Percentiles rank a stretch among this genome's conserved stretches.
phyloP scores from a whole-genome alignment of 352 stramenopile species.

The Pythium coloratum region DNA sequence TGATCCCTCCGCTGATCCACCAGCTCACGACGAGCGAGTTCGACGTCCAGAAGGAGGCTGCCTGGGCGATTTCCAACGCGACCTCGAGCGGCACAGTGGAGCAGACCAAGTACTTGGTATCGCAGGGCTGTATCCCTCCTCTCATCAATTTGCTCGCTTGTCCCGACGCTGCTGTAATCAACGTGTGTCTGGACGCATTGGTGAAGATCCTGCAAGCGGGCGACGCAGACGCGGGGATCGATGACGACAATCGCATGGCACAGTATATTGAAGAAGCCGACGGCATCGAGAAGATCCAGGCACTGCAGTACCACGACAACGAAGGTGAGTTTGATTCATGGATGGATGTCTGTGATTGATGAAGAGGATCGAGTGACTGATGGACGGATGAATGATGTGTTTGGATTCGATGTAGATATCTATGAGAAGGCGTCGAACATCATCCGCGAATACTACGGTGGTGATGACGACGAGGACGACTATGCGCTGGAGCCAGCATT shows the following conservation, averaged over 20 bases:
- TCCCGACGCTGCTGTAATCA: constrained; percentile 96
- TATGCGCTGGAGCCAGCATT: constrained; percentile 51
- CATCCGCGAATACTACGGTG: constrained; percentile 97
- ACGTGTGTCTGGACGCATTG: constrained; percentile 96
- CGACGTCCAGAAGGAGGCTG: constrained; percentile 84
- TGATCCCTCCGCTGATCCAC: constrained; percentile 68
- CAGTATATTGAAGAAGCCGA: constrained; percentile 95
- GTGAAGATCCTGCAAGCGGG: constrained; percentile 92
- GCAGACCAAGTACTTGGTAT: constrained; percentile 97
- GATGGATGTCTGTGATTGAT: neutral
- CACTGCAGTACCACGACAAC: constrained; percentile 97
- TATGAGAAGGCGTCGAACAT: constrained; percentile 95
- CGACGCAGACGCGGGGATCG: constrained; percentile 84
- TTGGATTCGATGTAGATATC: constrained; percentile 51
- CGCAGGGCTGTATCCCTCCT: constrained; percentile 96
- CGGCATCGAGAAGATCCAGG: constrained; percentile 96
- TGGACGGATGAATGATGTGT: constrained; percentile 2
- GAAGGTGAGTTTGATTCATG: constrained; percentile 79
- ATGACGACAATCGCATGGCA: constrained; percentile 95
- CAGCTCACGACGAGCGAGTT: constrained; percentile 66
- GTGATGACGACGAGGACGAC: constrained; percentile 96
- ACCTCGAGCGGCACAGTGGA: constrained; percentile 77
- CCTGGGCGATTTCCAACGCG: constrained; percentile 84
- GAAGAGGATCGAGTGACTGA: neutral
- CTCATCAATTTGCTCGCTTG: constrained; percentile 94